phyloP scores from a whole-genome alignment of 306 rosid species.

The Coriaria nepalensis region DNA sequence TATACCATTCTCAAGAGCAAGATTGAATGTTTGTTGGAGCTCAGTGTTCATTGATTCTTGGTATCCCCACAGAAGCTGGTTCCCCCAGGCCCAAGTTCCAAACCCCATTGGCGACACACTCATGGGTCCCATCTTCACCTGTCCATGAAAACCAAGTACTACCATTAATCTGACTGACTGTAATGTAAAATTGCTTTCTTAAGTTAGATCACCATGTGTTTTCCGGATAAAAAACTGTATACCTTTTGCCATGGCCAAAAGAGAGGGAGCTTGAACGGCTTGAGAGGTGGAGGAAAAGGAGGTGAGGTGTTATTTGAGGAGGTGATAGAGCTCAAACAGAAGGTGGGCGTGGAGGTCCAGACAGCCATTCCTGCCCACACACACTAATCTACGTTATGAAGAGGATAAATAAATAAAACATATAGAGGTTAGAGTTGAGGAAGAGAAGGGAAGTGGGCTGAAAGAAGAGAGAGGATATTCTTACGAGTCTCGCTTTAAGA shows the following conservation, averaged over 20 bases:
- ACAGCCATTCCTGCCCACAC: conserved; percentile 39
- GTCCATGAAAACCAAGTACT: conserved; percentile 13
- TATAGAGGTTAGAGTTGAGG: too few relatives aligned
- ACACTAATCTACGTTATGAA: too few relatives aligned
- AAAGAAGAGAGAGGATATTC: too few relatives aligned
- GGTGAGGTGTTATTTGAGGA: conserved; percentile 23
- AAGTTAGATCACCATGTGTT: background rate
- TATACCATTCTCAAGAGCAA: conserved; percentile 65
- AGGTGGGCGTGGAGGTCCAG: conserved; percentile 19
- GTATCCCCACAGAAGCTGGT: conserved; percentile 86
- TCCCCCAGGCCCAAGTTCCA: conserved; percentile 99
- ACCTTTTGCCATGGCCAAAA: conserved; percentile 73
- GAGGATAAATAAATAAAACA: too few relatives aligned
- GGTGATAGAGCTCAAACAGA: conserved; percentile 17
- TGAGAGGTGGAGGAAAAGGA: conserved; percentile 36
- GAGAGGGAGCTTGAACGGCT: conserved; percentile 46
- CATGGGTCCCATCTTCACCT: conserved; percentile 81
- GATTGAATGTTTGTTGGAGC: conserved; percentile 62
- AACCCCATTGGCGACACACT: conserved; percentile 90
- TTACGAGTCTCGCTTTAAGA: too few relatives aligned
- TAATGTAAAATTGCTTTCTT: background rate
- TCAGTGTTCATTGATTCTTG: conserved; percentile 72
- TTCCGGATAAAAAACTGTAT: background rate
- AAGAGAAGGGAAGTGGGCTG: too few relatives aligned
- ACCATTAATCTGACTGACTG: too few relatives aligned